These are phyloP conservation scores for Ophiostoma ulmi DNA, from an alignment of 2,329 filamentous ascomycete species.

Conservation along the genomic window DNA sequence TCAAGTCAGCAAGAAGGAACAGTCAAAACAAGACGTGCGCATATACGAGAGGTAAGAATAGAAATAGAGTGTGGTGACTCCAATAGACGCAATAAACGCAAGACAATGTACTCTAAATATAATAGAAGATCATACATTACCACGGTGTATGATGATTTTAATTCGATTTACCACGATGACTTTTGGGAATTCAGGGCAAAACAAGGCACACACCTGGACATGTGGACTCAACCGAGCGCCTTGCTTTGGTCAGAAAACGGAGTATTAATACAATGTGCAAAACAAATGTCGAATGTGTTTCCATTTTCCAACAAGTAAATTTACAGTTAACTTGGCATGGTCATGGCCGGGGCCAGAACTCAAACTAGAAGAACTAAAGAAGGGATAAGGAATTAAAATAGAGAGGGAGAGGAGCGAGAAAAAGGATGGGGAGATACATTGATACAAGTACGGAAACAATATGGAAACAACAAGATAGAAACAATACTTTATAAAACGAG, in stretches of 20 bases:
- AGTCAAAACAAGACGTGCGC: background rate
- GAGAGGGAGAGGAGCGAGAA: no score
- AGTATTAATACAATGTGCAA: background rate
- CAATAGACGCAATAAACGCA: conserved; percentile 1
- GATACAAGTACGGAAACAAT: background rate
- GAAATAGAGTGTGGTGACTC: background rate
- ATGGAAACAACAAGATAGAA: background rate
- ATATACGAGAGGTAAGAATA: background rate
- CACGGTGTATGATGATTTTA: background rate
- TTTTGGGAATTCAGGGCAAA: background rate
- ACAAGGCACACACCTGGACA: background rate
- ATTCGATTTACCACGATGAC: background rate
- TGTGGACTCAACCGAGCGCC: conserved; percentile 7
- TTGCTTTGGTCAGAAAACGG: background rate
- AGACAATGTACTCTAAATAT: background rate
- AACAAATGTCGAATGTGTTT: background rate
- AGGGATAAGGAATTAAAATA: background rate
- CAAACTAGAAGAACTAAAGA: conserved; percentile 2
- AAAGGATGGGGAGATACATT: background rate
- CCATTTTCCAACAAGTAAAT: background rate
- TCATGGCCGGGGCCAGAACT: conserved; percentile 8
- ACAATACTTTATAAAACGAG: background rate
- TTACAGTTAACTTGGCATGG: background rate
- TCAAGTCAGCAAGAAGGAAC: background rate
- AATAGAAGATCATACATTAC: background rate